Conservation (phyloP, 371 early-diverging fungal species). For the Zychaea mexicana region DNA sequence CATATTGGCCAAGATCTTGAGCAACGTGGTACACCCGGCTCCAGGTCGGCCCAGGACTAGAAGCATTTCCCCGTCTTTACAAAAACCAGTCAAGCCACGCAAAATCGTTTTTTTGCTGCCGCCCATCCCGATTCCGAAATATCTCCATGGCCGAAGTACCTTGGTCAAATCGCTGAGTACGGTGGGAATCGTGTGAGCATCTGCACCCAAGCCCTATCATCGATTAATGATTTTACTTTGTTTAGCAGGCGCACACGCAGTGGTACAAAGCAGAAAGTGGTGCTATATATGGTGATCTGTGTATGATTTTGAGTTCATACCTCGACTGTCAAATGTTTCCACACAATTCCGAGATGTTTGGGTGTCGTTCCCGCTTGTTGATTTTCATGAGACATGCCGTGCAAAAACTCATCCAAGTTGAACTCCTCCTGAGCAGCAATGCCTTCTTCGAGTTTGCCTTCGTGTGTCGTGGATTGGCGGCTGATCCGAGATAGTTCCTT, state of each 20-base stretch:
- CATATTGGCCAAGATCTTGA: constrained; percentile 50
- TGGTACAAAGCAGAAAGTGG: too few relatives aligned
- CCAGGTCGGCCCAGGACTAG: constrained; percentile 60
- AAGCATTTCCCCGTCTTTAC: constrained; percentile 56
- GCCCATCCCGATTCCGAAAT: constrained; percentile 22
- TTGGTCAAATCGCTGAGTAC: constrained; percentile 17
- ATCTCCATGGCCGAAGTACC: constrained; percentile 29
- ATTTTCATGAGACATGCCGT: constrained; percentile 10
- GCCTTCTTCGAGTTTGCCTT: constrained; percentile 25
- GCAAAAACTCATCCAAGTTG: constrained; percentile 24
- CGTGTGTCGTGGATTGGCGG: constrained; percentile 14
- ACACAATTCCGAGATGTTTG: constrained; percentile 37
- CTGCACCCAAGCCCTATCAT: constrained; percentile 39
- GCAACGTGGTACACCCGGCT: constrained; percentile 52
- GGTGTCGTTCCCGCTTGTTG: constrained; percentile 26
- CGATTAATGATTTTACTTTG: constrained; percentile 10
- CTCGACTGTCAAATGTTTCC: constrained; percentile 40
- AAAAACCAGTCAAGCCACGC: constrained; percentile 39
- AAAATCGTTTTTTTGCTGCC: constrained; percentile 32
- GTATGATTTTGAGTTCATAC: too few relatives aligned
- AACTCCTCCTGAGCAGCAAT: constrained; percentile 13
- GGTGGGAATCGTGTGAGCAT: constrained; percentile 41
- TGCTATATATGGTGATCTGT: too few relatives aligned
- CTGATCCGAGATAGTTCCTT: constrained; percentile 21
- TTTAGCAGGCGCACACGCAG: too few relatives aligned